These are phyloP conservation scores for Podospora fimiseda DNA, from an alignment of 495 filamentous ascomycete genomes.

Conservation along the genomic window DNA sequence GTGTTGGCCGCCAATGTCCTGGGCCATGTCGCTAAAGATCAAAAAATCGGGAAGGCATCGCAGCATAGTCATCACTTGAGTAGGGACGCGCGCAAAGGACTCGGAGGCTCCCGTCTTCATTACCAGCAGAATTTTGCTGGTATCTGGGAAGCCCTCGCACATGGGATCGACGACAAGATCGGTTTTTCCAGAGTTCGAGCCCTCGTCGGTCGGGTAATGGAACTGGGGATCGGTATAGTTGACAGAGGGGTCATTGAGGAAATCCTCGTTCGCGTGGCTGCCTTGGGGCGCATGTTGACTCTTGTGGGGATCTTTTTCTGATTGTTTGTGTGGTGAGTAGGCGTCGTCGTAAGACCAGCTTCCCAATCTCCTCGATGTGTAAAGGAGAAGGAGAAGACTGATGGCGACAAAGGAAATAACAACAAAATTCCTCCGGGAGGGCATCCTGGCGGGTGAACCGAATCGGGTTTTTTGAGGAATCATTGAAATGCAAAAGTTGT, in stretches of 20 bases:
- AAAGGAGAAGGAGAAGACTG: constrained; percentile 24
- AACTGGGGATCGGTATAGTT: background rate
- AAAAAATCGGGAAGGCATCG: constrained; percentile 48
- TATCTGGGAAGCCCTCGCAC: constrained; percentile 33
- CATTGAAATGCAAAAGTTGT: constrained; percentile 1
- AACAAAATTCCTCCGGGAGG: constrained; percentile 13
- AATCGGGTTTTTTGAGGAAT: constrained; percentile 3
- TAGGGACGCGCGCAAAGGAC: constrained; percentile 46
- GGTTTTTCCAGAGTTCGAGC: no score
- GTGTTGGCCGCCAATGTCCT: constrained; percentile 40
- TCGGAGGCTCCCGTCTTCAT: constrained; percentile 55
- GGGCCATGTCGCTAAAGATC: constrained; percentile 53
- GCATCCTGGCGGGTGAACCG: constrained; percentile 15
- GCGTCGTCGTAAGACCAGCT: constrained; percentile 22
- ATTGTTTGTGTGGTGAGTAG: constrained; percentile 4
- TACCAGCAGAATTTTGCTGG: constrained; percentile 38
- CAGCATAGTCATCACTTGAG: constrained; percentile 49
- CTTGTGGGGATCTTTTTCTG: constrained; percentile 19
- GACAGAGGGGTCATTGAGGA: constrained; percentile 1
- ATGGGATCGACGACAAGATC: constrained; percentile 10
- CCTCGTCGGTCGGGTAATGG: no score
- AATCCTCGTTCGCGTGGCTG: background rate
- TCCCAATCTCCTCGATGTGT: constrained; percentile 22
- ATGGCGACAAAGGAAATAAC: constrained; percentile 14
- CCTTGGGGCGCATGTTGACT: constrained; percentile 14